phyloP scores from a whole-genome alignment of 164 flowering plant species.

The Magnolia sinica region DNA sequence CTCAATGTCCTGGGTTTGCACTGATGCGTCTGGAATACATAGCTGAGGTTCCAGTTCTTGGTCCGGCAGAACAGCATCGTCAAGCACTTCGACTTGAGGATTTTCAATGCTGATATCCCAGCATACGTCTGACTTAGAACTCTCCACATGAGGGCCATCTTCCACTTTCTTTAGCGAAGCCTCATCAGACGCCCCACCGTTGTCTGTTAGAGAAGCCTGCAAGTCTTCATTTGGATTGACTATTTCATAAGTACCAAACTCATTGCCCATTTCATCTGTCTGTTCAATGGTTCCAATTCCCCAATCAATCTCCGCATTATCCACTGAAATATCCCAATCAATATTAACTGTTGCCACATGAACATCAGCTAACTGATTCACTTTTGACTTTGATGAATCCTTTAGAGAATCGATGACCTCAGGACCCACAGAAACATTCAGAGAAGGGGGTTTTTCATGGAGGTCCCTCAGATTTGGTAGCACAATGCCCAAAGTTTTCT shows the following conservation, averaged over 20 bases:
- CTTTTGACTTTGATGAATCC: constrained; percentile 25
- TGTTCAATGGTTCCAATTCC: constrained; percentile 75
- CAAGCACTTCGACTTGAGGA: constrained; percentile 48
- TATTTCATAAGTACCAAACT: constrained; percentile 81
- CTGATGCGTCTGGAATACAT: constrained; percentile 25
- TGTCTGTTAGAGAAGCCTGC: constrained; percentile 33
- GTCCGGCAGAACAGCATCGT: constrained; percentile 30
- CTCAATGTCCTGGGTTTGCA: constrained; percentile 23
- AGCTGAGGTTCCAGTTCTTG: constrained; percentile 21
- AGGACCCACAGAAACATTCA: constrained; percentile 50
- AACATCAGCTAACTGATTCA: constrained; percentile 15
- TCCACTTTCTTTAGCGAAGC: constrained; percentile 23
- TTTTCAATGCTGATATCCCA: constrained; percentile 89
- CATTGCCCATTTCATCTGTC: constrained; percentile 60
- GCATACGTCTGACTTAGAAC: constrained; percentile 52
- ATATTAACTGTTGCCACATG: constrained; percentile 43
- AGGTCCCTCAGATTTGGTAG: constrained; percentile 56
- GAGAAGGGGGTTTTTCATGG: constrained; percentile 66
- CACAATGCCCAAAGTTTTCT: constrained; percentile 48
- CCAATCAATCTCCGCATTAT: constrained; percentile 85
- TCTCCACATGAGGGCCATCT: constrained; percentile 26
- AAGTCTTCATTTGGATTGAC: constrained; percentile 59
- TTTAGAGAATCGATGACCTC: constrained; percentile 45
- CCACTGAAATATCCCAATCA: constrained; percentile 90
- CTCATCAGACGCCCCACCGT: constrained; percentile 30